Evolutionary conservation across 495 filamentous ascomycete genomes (phyloP).

Genomic region (Daldinia grandis): DNA sequence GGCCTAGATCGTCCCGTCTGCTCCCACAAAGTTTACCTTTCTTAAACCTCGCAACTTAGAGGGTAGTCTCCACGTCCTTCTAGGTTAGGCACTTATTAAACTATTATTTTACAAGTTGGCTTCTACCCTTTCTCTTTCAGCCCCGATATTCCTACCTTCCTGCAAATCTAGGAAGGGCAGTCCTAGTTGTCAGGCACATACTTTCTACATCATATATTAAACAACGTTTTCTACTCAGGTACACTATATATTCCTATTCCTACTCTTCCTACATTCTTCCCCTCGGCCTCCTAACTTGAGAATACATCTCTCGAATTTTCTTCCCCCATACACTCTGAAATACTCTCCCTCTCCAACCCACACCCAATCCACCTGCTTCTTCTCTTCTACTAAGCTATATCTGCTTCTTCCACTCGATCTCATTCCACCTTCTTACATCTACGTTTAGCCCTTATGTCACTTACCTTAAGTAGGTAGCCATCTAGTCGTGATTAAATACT

Average conservation of each 20-base stretch:
- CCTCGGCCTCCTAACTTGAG: not conserved
- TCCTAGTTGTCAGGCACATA: not conserved
- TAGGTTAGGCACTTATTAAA: not conserved
- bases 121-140: not conserved
- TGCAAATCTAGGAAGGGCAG: not conserved
- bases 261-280: not conserved
- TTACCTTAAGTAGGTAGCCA: not conserved
- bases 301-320: not conserved
- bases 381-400: too few species aligned
- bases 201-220: not conserved
- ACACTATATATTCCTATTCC: not conserved
- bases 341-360: not conserved
- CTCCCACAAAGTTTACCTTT: not conserved
- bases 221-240: not conserved
- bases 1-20: not conserved
- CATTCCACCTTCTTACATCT: too few species aligned
- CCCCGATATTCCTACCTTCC: not conserved
- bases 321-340: not conserved
- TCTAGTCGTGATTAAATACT: not conserved
- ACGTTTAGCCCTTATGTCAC: not conserved
- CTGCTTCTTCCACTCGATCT: too few species aligned
- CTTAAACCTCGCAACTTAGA: not conserved
- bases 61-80: not conserved
- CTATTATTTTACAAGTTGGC: not conserved
- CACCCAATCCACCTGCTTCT: too few species aligned